These are phyloP conservation scores for Triticum turgidum DNA, from an alignment of 176 grass and related monocot genomes.

Conservation along the genomic window DNA sequence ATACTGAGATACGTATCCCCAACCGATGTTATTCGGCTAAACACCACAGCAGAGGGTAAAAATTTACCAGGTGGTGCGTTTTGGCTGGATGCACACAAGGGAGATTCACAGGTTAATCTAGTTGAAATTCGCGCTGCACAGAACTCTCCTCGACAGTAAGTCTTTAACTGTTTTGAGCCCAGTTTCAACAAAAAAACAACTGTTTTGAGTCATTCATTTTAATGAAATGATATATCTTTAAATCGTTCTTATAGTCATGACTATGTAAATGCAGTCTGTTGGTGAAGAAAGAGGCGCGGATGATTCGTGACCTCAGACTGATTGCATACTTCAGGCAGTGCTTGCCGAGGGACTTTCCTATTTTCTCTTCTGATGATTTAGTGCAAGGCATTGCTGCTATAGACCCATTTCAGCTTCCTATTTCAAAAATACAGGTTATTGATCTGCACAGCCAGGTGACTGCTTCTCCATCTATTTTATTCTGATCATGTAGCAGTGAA, in stretches of 20 bases:
- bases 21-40: slow-evolving; percentile 58
- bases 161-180: not conserved
- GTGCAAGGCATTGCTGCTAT: slow-evolving; percentile 38
- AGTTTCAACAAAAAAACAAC: too few species aligned
- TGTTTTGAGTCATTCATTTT: not conserved
- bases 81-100: slow-evolving; percentile 44
- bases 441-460: slow-evolving; percentile 56
- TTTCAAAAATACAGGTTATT: slow-evolving; percentile 55
- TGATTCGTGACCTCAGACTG: slow-evolving; percentile 57
- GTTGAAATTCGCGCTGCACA: slow-evolving; percentile 53
- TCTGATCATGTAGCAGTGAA: not conserved
- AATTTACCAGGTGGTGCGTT: slow-evolving; percentile 69
- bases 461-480: not conserved
- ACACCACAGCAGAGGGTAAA: slow-evolving; percentile 47
- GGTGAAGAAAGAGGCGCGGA: slow-evolving; percentile 60
- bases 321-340: slow-evolving; percentile 72
- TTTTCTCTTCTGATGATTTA: slow-evolving; percentile 43
- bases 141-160: slow-evolving; percentile 50
- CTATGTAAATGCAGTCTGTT: slow-evolving; percentile 29
- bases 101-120: slow-evolving; percentile 40
- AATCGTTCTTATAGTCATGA: not conserved
- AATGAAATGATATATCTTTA: not conserved
- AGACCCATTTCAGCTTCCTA: slow-evolving; percentile 41
- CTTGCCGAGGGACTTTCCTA: slow-evolving; percentile 56
- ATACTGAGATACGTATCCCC: slow-evolving; percentile 56